phyloP scores from a whole-genome alignment of 768 basidiomycete species.

The Suillus ampliporus region DNA sequence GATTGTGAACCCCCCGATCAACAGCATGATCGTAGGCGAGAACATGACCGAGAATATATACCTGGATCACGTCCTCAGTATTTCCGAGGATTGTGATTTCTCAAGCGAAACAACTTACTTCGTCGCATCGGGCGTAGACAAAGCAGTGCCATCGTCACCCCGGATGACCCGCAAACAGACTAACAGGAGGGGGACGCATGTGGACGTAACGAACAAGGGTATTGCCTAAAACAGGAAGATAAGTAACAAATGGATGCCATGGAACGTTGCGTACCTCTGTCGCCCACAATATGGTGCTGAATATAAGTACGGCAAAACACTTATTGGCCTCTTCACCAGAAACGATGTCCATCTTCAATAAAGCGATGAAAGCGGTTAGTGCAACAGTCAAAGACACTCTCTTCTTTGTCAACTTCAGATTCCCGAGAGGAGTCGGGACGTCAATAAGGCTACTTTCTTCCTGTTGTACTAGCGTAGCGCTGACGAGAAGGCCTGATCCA shows the following conservation, averaged over 20 bases:
- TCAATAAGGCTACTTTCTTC: slow-evolving; percentile 42
- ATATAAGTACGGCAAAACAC: slow-evolving; percentile 87
- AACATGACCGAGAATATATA: slow-evolving; percentile 96
- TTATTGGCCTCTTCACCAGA: slow-evolving; percentile 77
- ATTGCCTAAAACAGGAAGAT: slow-evolving; percentile 68
- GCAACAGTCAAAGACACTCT: slow-evolving; percentile 64
- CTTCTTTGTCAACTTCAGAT: slow-evolving; percentile 67
- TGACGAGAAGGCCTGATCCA: slow-evolving; percentile 43
- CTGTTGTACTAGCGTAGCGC: slow-evolving; percentile 52
- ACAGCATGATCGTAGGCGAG: slow-evolving; percentile 96
- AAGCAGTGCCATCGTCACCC: slow-evolving; percentile 52
- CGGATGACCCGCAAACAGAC: slow-evolving; percentile 85
- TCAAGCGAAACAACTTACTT: slow-evolving; percentile 56
- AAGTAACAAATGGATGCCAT: not conserved
- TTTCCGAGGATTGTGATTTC: slow-evolving; percentile 10
- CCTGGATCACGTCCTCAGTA: slow-evolving; percentile 44
- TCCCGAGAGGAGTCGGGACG: slow-evolving; percentile 70
- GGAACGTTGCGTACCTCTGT: slow-evolving; percentile 72
- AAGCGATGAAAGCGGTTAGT: slow-evolving; percentile 55
- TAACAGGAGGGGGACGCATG: slow-evolving; percentile 84
- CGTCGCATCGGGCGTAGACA: slow-evolving; percentile 75
- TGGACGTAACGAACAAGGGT: slow-evolving; percentile 96
- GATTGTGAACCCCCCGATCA: slow-evolving; percentile 97
- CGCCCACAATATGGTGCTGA: slow-evolving; percentile 95
- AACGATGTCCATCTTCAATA: slow-evolving; percentile 67